phyloP scores from a whole-genome alignment of 495 filamentous ascomycete species.

The Aspergillus incahuasiensis region DNA sequence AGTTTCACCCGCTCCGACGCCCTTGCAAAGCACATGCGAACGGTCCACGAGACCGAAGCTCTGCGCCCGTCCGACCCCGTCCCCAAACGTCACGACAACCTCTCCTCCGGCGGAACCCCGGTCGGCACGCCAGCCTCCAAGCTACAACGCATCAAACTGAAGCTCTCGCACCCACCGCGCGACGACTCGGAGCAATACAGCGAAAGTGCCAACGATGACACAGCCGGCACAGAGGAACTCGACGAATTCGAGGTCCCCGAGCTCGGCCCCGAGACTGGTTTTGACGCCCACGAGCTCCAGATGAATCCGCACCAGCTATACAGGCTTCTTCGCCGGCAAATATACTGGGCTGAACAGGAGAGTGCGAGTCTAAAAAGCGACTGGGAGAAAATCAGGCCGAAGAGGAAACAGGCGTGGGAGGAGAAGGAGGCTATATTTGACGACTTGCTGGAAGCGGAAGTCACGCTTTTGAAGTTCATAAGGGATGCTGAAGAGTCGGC shows the following conservation, averaged over 20 bases:
- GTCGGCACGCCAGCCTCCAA: slow-evolving; percentile 50
- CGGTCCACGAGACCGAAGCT: slow-evolving; percentile 94
- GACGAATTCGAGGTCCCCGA: slow-evolving; percentile 45
- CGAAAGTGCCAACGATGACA: slow-evolving; percentile 46
- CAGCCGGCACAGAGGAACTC: slow-evolving; percentile 44
- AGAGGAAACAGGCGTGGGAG: slow-evolving; percentile 71
- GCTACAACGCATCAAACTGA: slow-evolving; percentile 63
- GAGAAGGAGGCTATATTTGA: slow-evolving; percentile 72
- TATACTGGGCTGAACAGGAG: slow-evolving; percentile 78
- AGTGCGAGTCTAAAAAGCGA: slow-evolving; percentile 56
- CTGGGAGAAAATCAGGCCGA: slow-evolving; percentile 59
- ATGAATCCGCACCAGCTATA: slow-evolving; percentile 67
- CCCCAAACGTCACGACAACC: slow-evolving; percentile 64
- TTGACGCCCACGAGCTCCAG: slow-evolving; percentile 66
- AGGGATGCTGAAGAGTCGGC: slow-evolving; percentile 21
- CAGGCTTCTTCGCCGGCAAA: slow-evolving; percentile 67
- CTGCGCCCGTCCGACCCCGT: slow-evolving; percentile 83
- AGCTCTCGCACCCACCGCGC: slow-evolving; percentile 47
- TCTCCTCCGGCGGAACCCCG: slow-evolving; percentile 25
- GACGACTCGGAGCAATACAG: slow-evolving; percentile 51
- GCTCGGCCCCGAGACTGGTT: slow-evolving; percentile 40
- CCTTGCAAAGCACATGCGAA: slow-evolving; percentile 96
- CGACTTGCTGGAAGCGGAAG: slow-evolving; percentile 55
- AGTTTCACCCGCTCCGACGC: slow-evolving; percentile 96
- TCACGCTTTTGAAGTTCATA: slow-evolving; percentile 39